Evolutionary conservation across 305 asterid genomes (phyloP).

Genomic region (Fraxinus angustifolia): DNA sequence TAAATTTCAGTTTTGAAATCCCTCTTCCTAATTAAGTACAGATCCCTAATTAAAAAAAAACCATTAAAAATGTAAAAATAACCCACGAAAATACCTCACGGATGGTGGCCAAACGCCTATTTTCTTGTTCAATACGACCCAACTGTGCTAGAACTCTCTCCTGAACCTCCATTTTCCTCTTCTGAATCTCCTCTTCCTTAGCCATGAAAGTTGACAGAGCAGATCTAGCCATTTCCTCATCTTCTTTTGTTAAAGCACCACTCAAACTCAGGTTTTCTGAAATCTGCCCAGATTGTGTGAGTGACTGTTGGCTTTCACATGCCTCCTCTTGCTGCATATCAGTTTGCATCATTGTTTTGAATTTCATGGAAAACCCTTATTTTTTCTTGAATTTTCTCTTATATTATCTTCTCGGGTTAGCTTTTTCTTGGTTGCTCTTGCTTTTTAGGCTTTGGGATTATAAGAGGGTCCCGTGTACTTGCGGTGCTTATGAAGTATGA

Average conservation of each 20-base stretch:
- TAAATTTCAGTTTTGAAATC: not conserved
- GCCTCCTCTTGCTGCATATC: constrained; percentile 30
- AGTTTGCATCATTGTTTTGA: constrained; percentile 40
- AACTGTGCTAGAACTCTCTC: constrained; percentile 86
- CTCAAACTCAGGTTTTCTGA: constrained; percentile 67
- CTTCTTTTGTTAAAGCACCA: constrained; percentile 54
- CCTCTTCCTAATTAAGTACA: not conserved
- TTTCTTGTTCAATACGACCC: constrained; percentile 93
- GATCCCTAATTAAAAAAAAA: not conserved
- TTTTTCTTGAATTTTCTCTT: constrained; percentile 33
- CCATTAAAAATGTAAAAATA: not conserved
- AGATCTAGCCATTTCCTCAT: constrained; percentile 85
- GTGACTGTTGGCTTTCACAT: constrained; percentile 48
- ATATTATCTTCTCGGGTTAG: constrained; percentile 18
- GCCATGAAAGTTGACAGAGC: constrained; percentile 82
- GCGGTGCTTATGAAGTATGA: not conserved
- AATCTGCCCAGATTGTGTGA: constrained; percentile 53
- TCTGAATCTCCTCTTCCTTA: constrained; percentile 95
- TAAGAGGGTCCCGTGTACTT: not conserved
- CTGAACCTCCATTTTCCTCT: constrained; percentile 80
- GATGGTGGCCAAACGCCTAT: constrained; percentile 72
- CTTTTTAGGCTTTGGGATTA: constrained; percentile 34
- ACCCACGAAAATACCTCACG: constrained; percentile 57
- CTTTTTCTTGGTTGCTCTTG: constrained; percentile 27
- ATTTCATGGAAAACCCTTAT: constrained; percentile 26